A percentile compares a stretch with the other conserved stretches of the same genome.
Conservation (phyloP, 108 stramenopile species). For the Skeletonema marinoi region DNA sequence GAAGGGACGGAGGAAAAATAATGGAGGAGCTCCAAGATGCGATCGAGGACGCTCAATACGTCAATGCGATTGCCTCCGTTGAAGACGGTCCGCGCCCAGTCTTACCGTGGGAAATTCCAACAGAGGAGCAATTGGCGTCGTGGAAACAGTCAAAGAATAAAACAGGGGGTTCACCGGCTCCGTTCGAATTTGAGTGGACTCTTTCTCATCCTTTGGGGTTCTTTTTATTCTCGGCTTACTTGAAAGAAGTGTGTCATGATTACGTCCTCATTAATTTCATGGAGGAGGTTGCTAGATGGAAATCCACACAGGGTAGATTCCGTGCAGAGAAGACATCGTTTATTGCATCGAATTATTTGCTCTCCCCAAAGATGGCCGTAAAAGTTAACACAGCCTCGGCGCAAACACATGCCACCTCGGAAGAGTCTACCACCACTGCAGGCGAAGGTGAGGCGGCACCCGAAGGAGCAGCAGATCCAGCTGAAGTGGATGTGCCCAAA, state of each 20-base stretch:
- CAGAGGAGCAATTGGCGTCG: slow-evolving; percentile 57
- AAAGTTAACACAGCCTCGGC: not conserved
- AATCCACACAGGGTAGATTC: slow-evolving; percentile 40
- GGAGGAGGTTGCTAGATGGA: slow-evolving; percentile 72
- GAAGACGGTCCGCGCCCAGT: slow-evolving; percentile 84
- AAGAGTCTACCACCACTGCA: not conserved
- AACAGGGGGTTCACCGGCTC: slow-evolving; percentile 17
- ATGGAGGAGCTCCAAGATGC: slow-evolving; percentile 93
- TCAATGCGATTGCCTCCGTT: slow-evolving; percentile 79
- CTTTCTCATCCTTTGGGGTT: slow-evolving; percentile 59
- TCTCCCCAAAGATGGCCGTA: not conserved
- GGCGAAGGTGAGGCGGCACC: slow-evolving; percentile 6
- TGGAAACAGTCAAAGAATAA: slow-evolving; percentile 50
- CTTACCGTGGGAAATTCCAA: slow-evolving; percentile 74
- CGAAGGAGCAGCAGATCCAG: not conserved
- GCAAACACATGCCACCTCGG: not conserved
- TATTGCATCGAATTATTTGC: slow-evolving; percentile 41
- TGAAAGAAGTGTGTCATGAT: slow-evolving; percentile 68
- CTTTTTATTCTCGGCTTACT: slow-evolving; percentile 71
- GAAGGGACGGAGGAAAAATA: not conserved
- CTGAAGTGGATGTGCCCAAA: not conserved
- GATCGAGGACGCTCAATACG: slow-evolving; percentile 90
- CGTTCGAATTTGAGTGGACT: slow-evolving; percentile 66
- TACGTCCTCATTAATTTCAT: slow-evolving; percentile 77
- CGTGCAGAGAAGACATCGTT: slow-evolving; percentile 49